These are phyloP conservation scores for Xylaria sp. DNA, from an alignment of 2,329 filamentous ascomycete species.

Conservation along the genomic window DNA sequence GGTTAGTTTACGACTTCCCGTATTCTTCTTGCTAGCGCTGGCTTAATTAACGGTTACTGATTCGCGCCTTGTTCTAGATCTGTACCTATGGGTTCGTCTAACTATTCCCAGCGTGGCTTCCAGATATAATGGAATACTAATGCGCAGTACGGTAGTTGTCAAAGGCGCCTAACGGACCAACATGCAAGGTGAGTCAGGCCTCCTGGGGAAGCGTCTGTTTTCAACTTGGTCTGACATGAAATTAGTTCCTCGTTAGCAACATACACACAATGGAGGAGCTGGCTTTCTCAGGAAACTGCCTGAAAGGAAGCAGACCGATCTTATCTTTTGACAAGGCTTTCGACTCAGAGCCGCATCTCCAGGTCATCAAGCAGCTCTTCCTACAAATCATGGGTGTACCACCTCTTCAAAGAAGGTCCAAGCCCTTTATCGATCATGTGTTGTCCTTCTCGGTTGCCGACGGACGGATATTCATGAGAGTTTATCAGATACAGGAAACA, in stretches of 20 bases:
- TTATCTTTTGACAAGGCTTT: conserved; percentile 93
- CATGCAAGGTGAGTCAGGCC: conserved; percentile 45
- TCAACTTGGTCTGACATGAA: conserved; percentile 15
- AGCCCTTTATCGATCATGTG: conserved; percentile 96
- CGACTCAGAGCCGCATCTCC: conserved; percentile 81
- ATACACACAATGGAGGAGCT: conserved; percentile 68
- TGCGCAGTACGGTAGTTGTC: conserved; percentile 52
- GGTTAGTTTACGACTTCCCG: conserved; percentile 20
- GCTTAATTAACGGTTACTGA: conserved; percentile 9
- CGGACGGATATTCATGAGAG: conserved; percentile 94
- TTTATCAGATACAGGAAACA: conserved; percentile 78
- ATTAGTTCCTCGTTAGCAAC: conserved; percentile 79
- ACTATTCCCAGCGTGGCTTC: background rate
- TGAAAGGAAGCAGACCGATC: conserved; percentile 91
- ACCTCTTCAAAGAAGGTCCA: conserved; percentile 85
- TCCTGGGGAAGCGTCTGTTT: background rate
- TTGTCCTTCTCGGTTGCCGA: conserved; percentile 92
- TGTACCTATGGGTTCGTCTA: conserved; percentile 83
- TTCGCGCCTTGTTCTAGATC: conserved; percentile 61
- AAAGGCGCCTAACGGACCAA: conserved; percentile 82
- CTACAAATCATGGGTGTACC: conserved; percentile 93
- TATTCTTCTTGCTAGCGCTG: background rate
- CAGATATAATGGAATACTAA: conserved; percentile 16
- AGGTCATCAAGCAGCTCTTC: conserved; percentile 89
- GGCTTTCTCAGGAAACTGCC: conserved; percentile 95